phyloP scores from a whole-genome alignment of 1,284 basidiomycete genomes.

The Coriolopsis trogii region DNA sequence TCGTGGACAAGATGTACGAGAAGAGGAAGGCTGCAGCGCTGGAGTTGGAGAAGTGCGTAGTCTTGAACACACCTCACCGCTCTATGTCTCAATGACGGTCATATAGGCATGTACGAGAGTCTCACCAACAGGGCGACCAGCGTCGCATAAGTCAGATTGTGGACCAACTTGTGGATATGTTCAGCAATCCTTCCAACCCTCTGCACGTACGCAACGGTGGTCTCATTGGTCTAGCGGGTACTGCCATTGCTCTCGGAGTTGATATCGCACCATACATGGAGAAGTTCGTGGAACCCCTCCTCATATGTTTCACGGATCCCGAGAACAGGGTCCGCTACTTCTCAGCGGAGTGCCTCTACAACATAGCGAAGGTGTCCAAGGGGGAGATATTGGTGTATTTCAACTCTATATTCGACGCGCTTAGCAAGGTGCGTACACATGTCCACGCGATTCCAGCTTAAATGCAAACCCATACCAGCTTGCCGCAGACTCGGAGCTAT shows the following conservation, averaged over 20 bases:
- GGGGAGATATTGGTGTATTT: conserved; percentile 97
- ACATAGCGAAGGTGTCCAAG: conserved; percentile 98
- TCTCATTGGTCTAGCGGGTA: conserved; percentile 94
- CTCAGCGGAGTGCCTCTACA: conserved; percentile 97
- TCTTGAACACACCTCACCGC: neutral
- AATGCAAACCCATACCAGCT: conserved; percentile 56
- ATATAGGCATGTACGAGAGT: conserved; percentile 79
- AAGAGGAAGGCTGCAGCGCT: conserved; percentile 95
- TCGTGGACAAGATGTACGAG: conserved; percentile 91
- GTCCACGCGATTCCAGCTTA: neutral
- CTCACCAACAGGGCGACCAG: conserved; percentile 78
- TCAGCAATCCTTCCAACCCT: conserved; percentile 78
- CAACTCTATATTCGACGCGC: conserved; percentile 96
- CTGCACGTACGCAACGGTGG: conserved; percentile 94
- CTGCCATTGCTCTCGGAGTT: conserved; percentile 93
- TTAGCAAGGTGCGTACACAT: conserved; percentile 81
- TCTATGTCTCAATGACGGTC: conserved; percentile 30
- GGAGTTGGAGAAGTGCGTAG: conserved; percentile 86
- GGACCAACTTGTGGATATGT: conserved; percentile 94
- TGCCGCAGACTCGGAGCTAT: conserved; percentile 93
- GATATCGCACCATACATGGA: conserved; percentile 95
- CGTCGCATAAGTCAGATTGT: conserved; percentile 87
- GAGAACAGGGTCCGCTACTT: conserved; percentile 97
- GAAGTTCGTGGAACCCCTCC: conserved; percentile 87
- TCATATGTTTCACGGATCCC: conserved; percentile 93